Percentiles rank a stretch among this genome's conserved stretches.
Conservation (phyloP, 495 filamentous ascomycete genomes). For the Penicillium lagena region DNA sequence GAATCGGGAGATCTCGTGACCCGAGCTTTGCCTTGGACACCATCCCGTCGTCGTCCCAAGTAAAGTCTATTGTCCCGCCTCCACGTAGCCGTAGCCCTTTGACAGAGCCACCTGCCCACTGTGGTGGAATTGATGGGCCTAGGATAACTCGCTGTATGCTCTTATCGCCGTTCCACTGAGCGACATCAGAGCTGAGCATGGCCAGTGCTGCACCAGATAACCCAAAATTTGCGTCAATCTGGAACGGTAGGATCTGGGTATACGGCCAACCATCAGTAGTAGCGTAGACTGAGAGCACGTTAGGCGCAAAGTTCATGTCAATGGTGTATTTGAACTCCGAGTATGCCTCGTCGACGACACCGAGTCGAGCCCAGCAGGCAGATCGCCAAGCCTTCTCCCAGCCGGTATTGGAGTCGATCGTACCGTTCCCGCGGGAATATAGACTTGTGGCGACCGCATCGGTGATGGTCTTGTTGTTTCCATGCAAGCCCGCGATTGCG, state of each 20-base stretch:
- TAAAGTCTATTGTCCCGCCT: conserved; percentile 30
- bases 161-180: conserved; percentile 12
- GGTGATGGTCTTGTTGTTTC: conserved; percentile 4
- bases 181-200: conserved; percentile 40
- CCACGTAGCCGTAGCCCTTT: conserved; percentile 32
- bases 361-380: too few species aligned
- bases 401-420: too few species aligned
- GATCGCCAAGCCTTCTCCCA: too few species aligned
- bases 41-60: conserved; percentile 28
- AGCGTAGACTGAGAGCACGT: too few species aligned
- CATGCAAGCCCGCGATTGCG: conserved; percentile 7
- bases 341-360: too few species aligned
- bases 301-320: too few species aligned
- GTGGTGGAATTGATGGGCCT: conserved; percentile 35
- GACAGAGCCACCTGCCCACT: conserved; percentile 30
- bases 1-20: too few species aligned
- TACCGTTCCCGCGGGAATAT: conserved; percentile 4
- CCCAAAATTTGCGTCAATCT: conserved; percentile 24
- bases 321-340: too few species aligned
- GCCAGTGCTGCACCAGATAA: conserved; percentile 34
- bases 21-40: too few species aligned
- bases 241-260: too few species aligned
- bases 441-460: conserved; percentile 3
- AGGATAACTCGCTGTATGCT: conserved; percentile 22
- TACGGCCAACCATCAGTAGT: too few species aligned